A percentile compares a stretch with the other conserved stretches of the same genome.
Evolutionary conservation across 805 yeast species (phyloP).

Genomic region (Candida nemodendra): DNA sequence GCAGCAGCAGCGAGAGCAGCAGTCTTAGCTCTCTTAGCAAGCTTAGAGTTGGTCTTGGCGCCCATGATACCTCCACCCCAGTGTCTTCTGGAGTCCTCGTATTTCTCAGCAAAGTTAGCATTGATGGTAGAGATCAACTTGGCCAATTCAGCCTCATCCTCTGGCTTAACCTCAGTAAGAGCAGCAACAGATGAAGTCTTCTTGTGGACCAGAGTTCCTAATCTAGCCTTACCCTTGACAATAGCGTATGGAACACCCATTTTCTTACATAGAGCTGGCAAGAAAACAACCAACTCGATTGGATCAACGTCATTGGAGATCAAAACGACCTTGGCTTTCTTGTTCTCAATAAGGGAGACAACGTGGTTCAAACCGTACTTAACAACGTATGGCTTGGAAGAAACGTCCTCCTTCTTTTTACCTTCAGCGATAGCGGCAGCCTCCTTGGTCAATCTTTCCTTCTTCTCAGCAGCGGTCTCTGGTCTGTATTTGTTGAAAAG

Average conservation of each 20-base stretch:
- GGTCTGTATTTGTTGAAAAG: constrained; percentile 98
- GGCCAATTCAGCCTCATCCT: constrained; percentile 91
- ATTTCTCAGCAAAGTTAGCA: constrained; percentile 86
- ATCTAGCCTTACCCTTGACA: constrained; percentile 96
- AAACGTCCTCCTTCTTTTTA: constrained; percentile 91
- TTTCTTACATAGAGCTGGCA: constrained; percentile 97
- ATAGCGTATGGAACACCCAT: constrained; percentile 98
- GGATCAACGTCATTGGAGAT: constrained; percentile 99
- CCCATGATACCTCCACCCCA: constrained; percentile 99
- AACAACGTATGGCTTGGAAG: constrained; percentile 92
- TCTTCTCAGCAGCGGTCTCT: constrained; percentile 93
- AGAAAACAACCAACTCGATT: constrained; percentile 90
- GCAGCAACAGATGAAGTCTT: constrained; percentile 96
- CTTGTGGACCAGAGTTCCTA: constrained; percentile 93
- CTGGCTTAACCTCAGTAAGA: constrained; percentile 86
- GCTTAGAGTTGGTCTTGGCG: constrained; percentile 83
- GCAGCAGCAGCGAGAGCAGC: constrained; percentile 35
- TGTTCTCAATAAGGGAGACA: constrained; percentile 92
- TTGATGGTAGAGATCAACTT: constrained; percentile 86
- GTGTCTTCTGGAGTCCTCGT: constrained; percentile 93
- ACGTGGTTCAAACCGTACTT: constrained; percentile 98
- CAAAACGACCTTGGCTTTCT: constrained; percentile 93
- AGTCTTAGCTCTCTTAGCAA: constrained; percentile 66
- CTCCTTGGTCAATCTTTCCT: constrained; percentile 96
- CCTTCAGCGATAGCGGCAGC: constrained; percentile 98